Conservation (phyloP, 2,329 filamentous ascomycete species). For the Neonectria sp. region DNA sequence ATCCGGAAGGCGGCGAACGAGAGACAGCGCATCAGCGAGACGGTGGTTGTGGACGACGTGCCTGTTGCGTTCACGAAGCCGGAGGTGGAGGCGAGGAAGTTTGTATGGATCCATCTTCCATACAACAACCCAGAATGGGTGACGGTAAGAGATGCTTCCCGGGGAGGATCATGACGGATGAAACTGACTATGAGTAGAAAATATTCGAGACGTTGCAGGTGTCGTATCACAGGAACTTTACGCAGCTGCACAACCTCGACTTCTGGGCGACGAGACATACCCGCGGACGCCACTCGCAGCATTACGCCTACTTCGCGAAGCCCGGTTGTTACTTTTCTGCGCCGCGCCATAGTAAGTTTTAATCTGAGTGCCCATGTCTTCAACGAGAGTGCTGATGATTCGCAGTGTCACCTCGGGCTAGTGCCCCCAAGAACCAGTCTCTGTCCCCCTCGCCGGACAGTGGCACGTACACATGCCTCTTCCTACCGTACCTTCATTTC, state of each 20-base stretch:
- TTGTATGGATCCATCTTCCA: constrained; percentile 71
- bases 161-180: background rate
- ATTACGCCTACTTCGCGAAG: constrained; percentile 65
- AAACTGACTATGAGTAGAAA: constrained; percentile 49
- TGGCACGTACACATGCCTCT: constrained; percentile 63
- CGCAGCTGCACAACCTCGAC: constrained; percentile 61
- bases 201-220: constrained; percentile 62
- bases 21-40: constrained; percentile 44
- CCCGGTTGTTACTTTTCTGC: constrained; percentile 64
- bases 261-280: constrained; percentile 66
- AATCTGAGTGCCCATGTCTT: fast-evolving
- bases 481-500: constrained; percentile 74
- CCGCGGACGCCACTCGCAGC: constrained; percentile 63
- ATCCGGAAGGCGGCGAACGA: constrained; percentile 47
- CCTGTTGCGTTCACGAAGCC: constrained; percentile 52
- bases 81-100: constrained; percentile 59
- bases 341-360: constrained; percentile 50
- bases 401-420: constrained; percentile 55
- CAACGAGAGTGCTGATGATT: background rate
- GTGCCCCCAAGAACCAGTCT: constrained; percentile 48
- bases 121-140: constrained; percentile 73
- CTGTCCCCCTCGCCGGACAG: constrained; percentile 48
- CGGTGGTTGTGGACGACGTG: constrained; percentile 49
- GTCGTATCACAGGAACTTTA: constrained; percentile 55
- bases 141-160: constrained; percentile 57